A percentile compares a stretch with the other conserved stretches of the same genome.
Evolutionary conservation across 2,329 filamentous ascomycete genomes (phyloP).

Genomic region (Thelonectria olida): DNA sequence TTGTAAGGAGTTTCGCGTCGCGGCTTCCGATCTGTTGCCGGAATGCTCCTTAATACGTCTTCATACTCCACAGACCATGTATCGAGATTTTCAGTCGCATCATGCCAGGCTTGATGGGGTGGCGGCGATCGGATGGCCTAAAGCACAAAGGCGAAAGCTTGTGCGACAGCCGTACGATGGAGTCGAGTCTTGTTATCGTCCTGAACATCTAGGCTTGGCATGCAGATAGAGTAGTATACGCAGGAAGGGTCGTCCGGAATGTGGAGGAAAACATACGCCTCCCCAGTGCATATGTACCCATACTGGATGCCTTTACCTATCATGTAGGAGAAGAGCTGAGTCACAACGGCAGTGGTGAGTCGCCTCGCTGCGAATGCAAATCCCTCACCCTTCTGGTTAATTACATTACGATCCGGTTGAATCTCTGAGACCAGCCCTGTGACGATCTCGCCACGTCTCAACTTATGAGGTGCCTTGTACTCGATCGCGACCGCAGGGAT

Average conservation of each 20-base stretch:
- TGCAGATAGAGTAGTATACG: slow-evolving; percentile 45
- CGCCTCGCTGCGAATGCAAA: no score
- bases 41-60: slow-evolving; percentile 40
- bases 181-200: slow-evolving; percentile 46
- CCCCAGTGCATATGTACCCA: no score
- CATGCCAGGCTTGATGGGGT: slow-evolving; percentile 44
- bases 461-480: slow-evolving; percentile 51
- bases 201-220: slow-evolving; percentile 46
- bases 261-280: no score
- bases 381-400: no score
- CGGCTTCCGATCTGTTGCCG: no score
- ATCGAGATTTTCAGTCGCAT: slow-evolving; percentile 40
- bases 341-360: no score
- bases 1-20: slow-evolving; percentile 36
- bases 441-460: slow-evolving; percentile 44
- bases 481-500: slow-evolving; percentile 45
- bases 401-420: slow-evolving; percentile 42
- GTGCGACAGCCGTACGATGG: slow-evolving; percentile 48
- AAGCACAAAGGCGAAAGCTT: slow-evolving; percentile 51
- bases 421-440: slow-evolving; percentile 48
- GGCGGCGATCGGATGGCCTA: slow-evolving; percentile 41
- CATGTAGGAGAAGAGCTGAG: no score
- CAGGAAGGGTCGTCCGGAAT: no score
- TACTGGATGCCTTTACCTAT: no score
- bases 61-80: slow-evolving; percentile 48